Base-by-base conservation (phyloP, 2,329 filamentous ascomycete genomes). In the Cucurbitaria berberidis region DNA sequence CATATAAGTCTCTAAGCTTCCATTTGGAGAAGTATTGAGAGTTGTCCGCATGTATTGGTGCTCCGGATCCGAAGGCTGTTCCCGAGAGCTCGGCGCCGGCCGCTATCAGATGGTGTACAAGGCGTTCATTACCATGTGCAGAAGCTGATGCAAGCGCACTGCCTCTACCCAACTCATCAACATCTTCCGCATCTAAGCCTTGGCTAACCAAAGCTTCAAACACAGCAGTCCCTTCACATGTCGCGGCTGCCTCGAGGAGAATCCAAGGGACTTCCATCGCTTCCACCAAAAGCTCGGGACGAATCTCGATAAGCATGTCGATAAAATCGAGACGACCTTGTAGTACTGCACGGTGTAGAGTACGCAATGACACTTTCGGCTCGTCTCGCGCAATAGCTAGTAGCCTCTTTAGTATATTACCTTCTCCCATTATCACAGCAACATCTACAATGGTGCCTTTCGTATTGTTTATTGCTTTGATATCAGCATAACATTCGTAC, bases 241-340 rank as follows among this genome's bases (percentile, higher is more conserved):
- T 21, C 9, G 45, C 45, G 6, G 46, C 46, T 35, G 43, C 27
- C 41, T 57, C 50, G 5, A 48, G 36, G 1, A 54, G n/a, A 13
- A 48, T 19, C 47, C 50, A 57, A n/a, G 55, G 50, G 11, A 29
- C 24, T 6, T 3, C 5, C 10, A 38, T 45, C 1, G 47, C 30
- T 13, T 15, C 16, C 1, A 36, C 27, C 2, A 39, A 18, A 13
- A 53, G 18, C 15, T 29, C 15, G 1, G 40, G 48, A n/a, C n/a
- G 9, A 13, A 11, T 15, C 19, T 44, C 21, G 6, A 49, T 15
- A 11, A 55, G 16, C 13, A 44, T 11, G 16, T 44, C 16, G 5
- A 48, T n/a, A 24, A 40, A 2, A 1, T 48, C 38, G 3, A 44
- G 3, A 34, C 27, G 22, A 21, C 40, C 38, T 1, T 11, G 3